Base-by-base conservation (phyloP, 768 basidiomycete genomes). In the Termitomyces sp. region DNA sequence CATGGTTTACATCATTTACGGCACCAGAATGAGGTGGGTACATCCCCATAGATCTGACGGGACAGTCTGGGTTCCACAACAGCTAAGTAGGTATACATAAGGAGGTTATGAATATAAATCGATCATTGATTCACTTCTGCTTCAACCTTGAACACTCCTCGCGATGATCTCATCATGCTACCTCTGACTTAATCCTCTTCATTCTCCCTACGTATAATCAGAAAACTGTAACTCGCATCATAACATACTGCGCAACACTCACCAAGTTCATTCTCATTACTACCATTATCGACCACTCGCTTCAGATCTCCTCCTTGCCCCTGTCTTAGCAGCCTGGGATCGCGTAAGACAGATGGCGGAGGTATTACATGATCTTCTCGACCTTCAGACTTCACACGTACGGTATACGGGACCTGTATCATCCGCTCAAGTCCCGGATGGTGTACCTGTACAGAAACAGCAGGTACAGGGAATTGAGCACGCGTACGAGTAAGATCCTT, bases 301-400 rank as follows among this genome's bases (percentile, higher is more conserved):
- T 38, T 47, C 26, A 33, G 15, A 17, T 33, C 42, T 10, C 15
- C 21, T 26, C 37, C 14, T 19, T 54, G 53, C 26, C 30, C 49
- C 12, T 23, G 49, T 30, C 48, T 56, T 23, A 26, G 28, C 35
- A 51, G 23, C 37, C 44, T 52, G 12, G 50, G 56, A 57, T 57
- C 56, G 30, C 43, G 37, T 14, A 55, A 14, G 11, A 19, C 37
- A 40, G 33, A 23, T 4, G 47, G 49, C 30, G 52, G 37, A 26
- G 52, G 53, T 8, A 56, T 5, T 17, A 21, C 14, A 35, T 33
- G n/a, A n/a, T 53, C 46, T 17, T 59, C 60, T 28, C 31, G 35
- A n/a, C 56, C 51, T 31, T 61, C 60, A 4, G 48, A 15, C 52
- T 63, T 63, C 30, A 61, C 53, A 44, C 31, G 54, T 15, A 35